These are phyloP conservation scores for Phytophthora tentaculata DNA, from an alignment of 352 stramenopile genomes.

Conservation along the genomic window DNA sequence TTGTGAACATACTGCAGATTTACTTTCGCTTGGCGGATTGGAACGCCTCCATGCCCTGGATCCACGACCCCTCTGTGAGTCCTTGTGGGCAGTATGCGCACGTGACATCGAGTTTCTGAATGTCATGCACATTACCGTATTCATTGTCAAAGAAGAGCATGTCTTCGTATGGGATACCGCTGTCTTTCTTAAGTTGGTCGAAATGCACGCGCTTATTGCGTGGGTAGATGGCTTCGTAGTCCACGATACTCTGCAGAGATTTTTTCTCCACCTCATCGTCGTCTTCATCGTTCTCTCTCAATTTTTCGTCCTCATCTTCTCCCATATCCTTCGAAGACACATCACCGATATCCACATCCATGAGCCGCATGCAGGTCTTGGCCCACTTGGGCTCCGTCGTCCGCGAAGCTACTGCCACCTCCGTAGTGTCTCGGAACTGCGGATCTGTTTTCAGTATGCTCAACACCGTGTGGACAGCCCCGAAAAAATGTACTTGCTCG, in stretches of 20 bases:
- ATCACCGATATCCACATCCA: slow-evolving; percentile 65
- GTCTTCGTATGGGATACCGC: slow-evolving; percentile 90
- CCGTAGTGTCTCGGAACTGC: slow-evolving; percentile 64
- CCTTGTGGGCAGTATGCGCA: slow-evolving; percentile 83
- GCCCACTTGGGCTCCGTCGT: slow-evolving; percentile 81
- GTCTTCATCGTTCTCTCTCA: background rate
- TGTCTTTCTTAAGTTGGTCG: slow-evolving; percentile 89
- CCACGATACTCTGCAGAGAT: slow-evolving; percentile 65
- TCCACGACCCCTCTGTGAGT: slow-evolving; percentile 68
- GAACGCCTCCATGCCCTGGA: slow-evolving; percentile 75
- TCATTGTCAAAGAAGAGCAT: slow-evolving; percentile 99
- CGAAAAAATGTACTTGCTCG: slow-evolving; percentile 84
- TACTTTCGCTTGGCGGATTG: slow-evolving; percentile 53
- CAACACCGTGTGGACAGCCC: slow-evolving; percentile 10
- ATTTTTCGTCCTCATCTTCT: background rate
- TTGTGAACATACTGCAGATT: slow-evolving; percentile 9
- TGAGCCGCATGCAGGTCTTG: slow-evolving; percentile 79
- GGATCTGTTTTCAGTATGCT: slow-evolving; percentile 67
- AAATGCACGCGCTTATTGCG: slow-evolving; percentile 93
- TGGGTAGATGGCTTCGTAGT: slow-evolving; percentile 85
- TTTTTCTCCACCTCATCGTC: slow-evolving; percentile 30
- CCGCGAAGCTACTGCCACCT: slow-evolving; percentile 68
- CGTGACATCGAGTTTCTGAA: slow-evolving; percentile 73
- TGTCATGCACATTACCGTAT: slow-evolving; percentile 77
- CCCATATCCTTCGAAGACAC: slow-evolving; percentile 37